Evolutionary conservation across 1,139 yeast species (phyloP).

Genomic region (Magnusiomyces fungicola): DNA sequence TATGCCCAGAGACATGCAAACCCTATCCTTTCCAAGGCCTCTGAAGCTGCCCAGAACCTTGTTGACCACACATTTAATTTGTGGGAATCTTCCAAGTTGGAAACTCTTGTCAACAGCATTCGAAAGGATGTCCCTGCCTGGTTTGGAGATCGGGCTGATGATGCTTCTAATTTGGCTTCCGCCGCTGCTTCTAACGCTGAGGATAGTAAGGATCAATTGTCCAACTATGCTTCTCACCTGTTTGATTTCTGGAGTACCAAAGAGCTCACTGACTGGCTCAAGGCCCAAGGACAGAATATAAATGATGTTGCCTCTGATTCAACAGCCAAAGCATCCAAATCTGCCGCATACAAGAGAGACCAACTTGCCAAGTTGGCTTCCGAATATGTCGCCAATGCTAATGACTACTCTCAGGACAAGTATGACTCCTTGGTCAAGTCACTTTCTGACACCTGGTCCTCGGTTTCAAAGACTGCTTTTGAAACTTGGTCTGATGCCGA

Average conservation of each 20-base stretch:
- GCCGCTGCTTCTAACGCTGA: neutral
- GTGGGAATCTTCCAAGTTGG: neutral
- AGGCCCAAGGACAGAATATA: constrained; percentile 1
- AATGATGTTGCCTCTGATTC: neutral
- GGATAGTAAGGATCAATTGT: neutral
- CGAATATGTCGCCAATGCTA: neutral
- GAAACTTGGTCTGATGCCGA: constrained; percentile 6
- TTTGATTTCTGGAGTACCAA: constrained; percentile 4
- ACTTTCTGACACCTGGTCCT: neutral
- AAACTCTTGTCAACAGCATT: neutral
- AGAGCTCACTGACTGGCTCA: constrained; percentile 1
- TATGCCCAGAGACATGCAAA: neutral
- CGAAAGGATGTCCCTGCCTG: neutral
- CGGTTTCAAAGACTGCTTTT: neutral
- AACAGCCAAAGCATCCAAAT: neutral
- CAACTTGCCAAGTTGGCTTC: neutral
- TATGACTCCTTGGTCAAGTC: neutral
- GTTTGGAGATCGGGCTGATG: neutral
- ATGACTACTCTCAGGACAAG: neutral
- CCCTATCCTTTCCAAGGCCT: constrained; percentile 4
- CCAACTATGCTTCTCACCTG: neutral
- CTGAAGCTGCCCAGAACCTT: neutral
- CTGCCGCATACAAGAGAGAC: neutral
- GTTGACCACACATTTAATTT: neutral
- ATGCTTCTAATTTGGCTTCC: neutral